Evolutionary conservation across 768 basidiomycete species (phyloP).

Genomic region (Leccinum obscurum): DNA sequence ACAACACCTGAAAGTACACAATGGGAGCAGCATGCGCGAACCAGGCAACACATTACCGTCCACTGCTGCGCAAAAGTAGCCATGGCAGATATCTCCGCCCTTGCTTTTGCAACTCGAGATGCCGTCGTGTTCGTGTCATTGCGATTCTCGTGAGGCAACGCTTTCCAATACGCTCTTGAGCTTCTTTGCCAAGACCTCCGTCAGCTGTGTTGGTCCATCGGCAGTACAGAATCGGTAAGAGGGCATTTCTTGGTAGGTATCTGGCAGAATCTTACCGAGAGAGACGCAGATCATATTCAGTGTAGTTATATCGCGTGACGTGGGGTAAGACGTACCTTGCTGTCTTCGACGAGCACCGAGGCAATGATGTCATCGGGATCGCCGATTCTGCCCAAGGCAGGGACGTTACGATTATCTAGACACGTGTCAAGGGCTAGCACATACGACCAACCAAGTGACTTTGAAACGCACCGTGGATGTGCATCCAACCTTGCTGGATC

Average conservation of each 20-base stretch:
- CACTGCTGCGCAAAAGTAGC: neutral
- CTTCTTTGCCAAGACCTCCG: constrained; percentile 58
- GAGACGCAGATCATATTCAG: neutral
- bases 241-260: constrained; percentile 84
- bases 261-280: constrained; percentile 51
- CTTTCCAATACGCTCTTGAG: constrained; percentile 43
- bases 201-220: constrained; percentile 69
- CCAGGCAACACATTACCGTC: neutral
- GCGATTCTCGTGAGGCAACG: constrained; percentile 33
- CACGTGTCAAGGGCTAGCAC: neutral
- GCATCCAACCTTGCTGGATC: constrained; percentile 81
- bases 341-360: constrained; percentile 68
- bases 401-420: constrained; percentile 71
- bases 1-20: neutral
- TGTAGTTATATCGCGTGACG: neutral
- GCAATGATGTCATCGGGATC: constrained; percentile 85
- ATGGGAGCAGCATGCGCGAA: neutral
- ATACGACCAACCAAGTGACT: neutral
- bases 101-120: neutral
- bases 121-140: neutral
- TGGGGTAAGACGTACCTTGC: constrained; percentile 46
- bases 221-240: constrained; percentile 78
- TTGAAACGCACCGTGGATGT: constrained; percentile 56
- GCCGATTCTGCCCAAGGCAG: constrained; percentile 72
- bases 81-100: neutral